Evolutionary conservation across 164 flowering plant genomes (phyloP).

Genomic region (grape (Vitis vinifera)): DNA sequence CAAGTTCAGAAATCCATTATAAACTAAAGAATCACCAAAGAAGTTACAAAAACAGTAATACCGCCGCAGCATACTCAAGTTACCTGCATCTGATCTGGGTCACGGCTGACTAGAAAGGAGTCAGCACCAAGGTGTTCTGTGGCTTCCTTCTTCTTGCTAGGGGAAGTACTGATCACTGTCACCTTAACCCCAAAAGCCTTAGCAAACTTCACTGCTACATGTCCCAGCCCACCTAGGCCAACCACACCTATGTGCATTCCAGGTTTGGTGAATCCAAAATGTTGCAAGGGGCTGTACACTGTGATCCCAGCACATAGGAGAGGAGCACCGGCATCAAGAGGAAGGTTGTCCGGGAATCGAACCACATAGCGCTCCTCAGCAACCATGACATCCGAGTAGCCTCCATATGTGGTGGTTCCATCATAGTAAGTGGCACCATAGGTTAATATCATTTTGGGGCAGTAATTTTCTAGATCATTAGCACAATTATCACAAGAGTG

Average conservation of each 20-base stretch:
- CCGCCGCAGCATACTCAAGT: not conserved
- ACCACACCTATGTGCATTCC: slow-evolving; percentile 44
- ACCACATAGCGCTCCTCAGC: slow-evolving; percentile 31
- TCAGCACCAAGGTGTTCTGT: slow-evolving; percentile 47
- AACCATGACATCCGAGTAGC: slow-evolving; percentile 44
- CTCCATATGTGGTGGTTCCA: slow-evolving; percentile 47
- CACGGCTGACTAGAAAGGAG: slow-evolving; percentile 37
- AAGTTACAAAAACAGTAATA: too few species aligned
- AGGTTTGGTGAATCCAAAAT: slow-evolving; percentile 34
- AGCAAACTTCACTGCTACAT: slow-evolving; percentile 53
- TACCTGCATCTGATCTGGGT: slow-evolving; percentile 43
- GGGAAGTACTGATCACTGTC: slow-evolving; percentile 52
- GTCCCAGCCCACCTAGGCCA: slow-evolving; percentile 61
- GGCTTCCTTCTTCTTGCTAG: slow-evolving; percentile 44
- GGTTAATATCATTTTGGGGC: slow-evolving; percentile 36
- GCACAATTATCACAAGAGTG: slow-evolving; percentile 38
- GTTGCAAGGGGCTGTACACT: slow-evolving; percentile 52
- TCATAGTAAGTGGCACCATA: slow-evolving; percentile 27
- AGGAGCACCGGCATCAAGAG: slow-evolving; percentile 39
- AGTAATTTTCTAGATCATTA: slow-evolving; percentile 47
- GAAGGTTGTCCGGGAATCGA: slow-evolving; percentile 37
- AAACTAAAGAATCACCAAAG: too few species aligned
- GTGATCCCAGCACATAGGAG: slow-evolving; percentile 53
- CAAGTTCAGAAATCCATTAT: too few species aligned
- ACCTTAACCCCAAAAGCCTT: slow-evolving; percentile 55